Evolutionary conservation across 495 filamentous ascomycete genomes (phyloP).

Genomic region (Tetracladium setigerum): DNA sequence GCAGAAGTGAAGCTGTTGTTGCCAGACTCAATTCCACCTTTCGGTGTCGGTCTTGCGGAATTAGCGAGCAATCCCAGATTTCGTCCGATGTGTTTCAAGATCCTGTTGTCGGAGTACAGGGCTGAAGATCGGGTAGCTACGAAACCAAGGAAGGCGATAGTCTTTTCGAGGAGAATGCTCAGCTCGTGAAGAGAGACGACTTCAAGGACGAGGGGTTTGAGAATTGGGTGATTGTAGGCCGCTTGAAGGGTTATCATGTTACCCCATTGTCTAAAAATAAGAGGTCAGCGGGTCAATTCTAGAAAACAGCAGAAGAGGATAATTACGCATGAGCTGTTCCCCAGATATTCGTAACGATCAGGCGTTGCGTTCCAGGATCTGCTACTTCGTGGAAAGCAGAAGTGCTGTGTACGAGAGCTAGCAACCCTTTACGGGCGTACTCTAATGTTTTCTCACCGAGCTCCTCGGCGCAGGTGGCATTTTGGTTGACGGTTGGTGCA

Average conservation of each 20-base stretch:
- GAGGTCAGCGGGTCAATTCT: too few species aligned
- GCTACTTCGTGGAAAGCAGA: constrained; percentile 70
- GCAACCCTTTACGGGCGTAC: constrained; percentile 50
- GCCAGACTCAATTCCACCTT: too few species aligned
- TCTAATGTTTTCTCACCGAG: constrained; percentile 41
- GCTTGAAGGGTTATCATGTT: constrained; percentile 87
- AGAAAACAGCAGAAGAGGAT: constrained; percentile 3
- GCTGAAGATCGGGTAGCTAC: constrained; percentile 59
- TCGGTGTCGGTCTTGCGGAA: too few species aligned
- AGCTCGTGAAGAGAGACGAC: constrained; percentile 46
- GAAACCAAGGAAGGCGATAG: constrained; percentile 60
- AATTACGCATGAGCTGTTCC: constrained; percentile 96
- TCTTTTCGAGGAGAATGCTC: constrained; percentile 46
- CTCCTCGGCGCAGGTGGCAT: constrained; percentile 21
- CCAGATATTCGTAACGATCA: constrained; percentile 88
- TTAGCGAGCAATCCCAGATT: constrained; percentile 21
- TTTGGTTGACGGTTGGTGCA: constrained; percentile 22
- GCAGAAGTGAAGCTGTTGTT: too few species aligned
- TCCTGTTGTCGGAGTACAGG: constrained; percentile 56
- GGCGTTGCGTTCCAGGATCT: constrained; percentile 43
- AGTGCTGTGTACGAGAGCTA: constrained; percentile 77
- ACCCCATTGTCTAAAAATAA: constrained; percentile 93
- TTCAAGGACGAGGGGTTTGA: constrained; percentile 43
- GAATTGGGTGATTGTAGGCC: constrained; percentile 53
- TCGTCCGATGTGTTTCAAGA: constrained; percentile 47